Evolutionary conservation across 495 filamentous ascomycete genomes (phyloP).

Genomic region (Podospora appendiculata): DNA sequence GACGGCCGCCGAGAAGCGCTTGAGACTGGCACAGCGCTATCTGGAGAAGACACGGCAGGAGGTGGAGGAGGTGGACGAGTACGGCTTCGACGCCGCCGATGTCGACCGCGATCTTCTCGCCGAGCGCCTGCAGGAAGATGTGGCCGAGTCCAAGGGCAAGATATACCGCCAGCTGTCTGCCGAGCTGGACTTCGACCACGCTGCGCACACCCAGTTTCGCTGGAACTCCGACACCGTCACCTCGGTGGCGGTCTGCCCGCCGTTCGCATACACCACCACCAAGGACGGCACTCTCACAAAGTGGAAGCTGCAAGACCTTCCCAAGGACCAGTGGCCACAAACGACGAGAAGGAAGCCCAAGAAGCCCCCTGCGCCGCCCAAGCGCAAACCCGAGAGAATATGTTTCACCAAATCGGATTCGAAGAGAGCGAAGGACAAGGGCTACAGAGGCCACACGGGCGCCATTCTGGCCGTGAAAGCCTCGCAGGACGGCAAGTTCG

Average conservation of each 20-base stretch:
- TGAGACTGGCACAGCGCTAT: slow-evolving; percentile 88
- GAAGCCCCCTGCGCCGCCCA: slow-evolving; percentile 54
- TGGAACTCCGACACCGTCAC: slow-evolving; percentile 72
- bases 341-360: slow-evolving; percentile 50
- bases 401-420: slow-evolving; percentile 56
- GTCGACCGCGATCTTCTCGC: slow-evolving; percentile 90
- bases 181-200: slow-evolving; percentile 55
- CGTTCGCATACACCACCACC: slow-evolving; percentile 76
- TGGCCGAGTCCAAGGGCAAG: slow-evolving; percentile 86
- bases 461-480: slow-evolving; percentile 76
- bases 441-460: slow-evolving; percentile 66
- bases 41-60: slow-evolving; percentile 82
- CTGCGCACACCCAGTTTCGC: slow-evolving; percentile 61
- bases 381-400: slow-evolving; percentile 64
- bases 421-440: slow-evolving; percentile 51
- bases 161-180: slow-evolving; percentile 72
- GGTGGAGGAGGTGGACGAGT: slow-evolving; percentile 59
- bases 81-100: slow-evolving; percentile 85
- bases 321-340: slow-evolving; percentile 47
- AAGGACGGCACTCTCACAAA: slow-evolving; percentile 82
- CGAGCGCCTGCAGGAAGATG: slow-evolving; percentile 81
- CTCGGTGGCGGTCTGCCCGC: slow-evolving; percentile 66
- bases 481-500: slow-evolving; percentile 79
- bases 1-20: slow-evolving; percentile 77
- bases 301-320: slow-evolving; percentile 66